Conservation (phyloP, 331 rosid species). For the Erythrophleum ivorense region DNA sequence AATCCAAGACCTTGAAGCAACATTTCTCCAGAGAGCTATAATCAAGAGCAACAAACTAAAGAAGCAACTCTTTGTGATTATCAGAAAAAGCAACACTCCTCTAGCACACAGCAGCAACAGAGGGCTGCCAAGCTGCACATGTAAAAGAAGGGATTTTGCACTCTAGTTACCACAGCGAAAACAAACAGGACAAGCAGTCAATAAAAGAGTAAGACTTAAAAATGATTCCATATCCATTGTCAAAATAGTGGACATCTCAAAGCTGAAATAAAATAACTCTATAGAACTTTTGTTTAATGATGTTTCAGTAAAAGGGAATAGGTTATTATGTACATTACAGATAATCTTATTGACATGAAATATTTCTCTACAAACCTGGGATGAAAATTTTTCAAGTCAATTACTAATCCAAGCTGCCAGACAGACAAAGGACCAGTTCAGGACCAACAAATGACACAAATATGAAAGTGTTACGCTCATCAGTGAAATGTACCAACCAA, state of each 20-base stretch:
- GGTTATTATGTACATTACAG: conserved; percentile 24
- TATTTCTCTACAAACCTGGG: conserved; percentile 26
- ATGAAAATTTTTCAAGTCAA: neutral
- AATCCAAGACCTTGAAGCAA: conserved; percentile 40
- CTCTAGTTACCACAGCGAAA: neutral
- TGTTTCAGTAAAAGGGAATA: conserved; percentile 8
- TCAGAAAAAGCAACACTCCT: conserved; percentile 69
- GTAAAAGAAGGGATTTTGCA: conserved; percentile 19
- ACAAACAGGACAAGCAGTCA: neutral
- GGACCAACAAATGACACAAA: neutral
- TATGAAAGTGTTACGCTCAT: neutral
- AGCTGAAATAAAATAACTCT: conserved; percentile 23
- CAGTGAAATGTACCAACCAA: neutral
- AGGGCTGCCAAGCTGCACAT: conserved; percentile 79
- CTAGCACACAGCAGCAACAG: conserved; percentile 91
- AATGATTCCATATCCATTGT: neutral
- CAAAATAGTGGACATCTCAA: conserved; percentile 11
- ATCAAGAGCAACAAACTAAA: conserved; percentile 43
- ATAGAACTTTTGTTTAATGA: neutral
- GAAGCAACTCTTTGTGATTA: conserved; percentile 37
- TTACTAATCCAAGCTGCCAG: conserved; percentile 9
- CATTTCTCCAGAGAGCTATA: conserved; percentile 44
- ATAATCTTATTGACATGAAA: conserved; percentile 9
- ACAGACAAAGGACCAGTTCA: conserved; percentile 10
- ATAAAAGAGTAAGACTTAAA: conserved; percentile 10